Evolutionary conservation across 2,329 filamentous ascomycete species (phyloP).

Genomic region (Trichoderma sp.): DNA sequence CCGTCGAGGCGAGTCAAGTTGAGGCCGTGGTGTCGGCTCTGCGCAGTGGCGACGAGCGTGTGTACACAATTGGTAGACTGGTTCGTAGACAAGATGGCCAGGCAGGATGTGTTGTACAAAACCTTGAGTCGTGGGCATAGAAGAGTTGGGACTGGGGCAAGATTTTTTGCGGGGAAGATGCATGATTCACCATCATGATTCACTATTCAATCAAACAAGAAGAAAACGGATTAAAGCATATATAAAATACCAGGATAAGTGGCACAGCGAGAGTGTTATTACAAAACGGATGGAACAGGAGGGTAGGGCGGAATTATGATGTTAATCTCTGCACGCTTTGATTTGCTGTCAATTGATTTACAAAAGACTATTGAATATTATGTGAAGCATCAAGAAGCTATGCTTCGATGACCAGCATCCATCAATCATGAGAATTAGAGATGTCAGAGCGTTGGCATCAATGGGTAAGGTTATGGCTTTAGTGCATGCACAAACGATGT

Average conservation of each 20-base stretch:
- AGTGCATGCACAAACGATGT: not conserved
- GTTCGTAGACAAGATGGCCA: constrained; percentile 54
- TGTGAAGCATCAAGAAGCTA: not conserved
- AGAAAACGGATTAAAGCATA: not conserved
- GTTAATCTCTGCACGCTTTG: not conserved
- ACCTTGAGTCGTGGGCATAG: constrained; percentile 42
- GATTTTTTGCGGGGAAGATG: not conserved
- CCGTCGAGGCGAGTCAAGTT: constrained; percentile 69
- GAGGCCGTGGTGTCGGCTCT: constrained; percentile 64
- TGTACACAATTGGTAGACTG: constrained; percentile 75
- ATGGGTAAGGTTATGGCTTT: not conserved
- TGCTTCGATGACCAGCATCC: not conserved
- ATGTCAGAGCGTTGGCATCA: not conserved
- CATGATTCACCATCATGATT: not conserved
- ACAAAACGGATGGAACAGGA: constrained; percentile 6
- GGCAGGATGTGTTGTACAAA: constrained; percentile 42
- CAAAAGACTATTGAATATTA: constrained; percentile 1
- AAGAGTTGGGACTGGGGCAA: not conserved
- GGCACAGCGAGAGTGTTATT: constrained; percentile 12
- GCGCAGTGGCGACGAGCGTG: constrained; percentile 66
- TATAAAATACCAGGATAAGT: constrained; percentile 16
- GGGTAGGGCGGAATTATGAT: not conserved
- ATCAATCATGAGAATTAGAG: not conserved
- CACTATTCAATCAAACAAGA: not conserved
- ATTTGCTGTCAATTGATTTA: not conserved